phyloP scores from a whole-genome alignment of 208 protist species.

The Crithidia bombi region DNA sequence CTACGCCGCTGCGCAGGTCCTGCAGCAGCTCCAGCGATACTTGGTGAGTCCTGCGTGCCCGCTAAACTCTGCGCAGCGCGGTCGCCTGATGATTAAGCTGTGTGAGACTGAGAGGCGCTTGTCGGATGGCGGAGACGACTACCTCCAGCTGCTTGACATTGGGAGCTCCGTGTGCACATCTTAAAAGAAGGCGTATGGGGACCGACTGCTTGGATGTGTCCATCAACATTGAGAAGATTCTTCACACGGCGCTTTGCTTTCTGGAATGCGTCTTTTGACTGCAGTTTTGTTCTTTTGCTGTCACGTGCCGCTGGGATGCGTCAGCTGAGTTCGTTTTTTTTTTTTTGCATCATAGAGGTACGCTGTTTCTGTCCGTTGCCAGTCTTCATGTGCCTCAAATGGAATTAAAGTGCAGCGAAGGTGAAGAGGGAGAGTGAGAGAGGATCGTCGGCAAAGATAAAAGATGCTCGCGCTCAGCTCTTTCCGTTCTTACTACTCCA shows the following conservation, averaged over 20 bases:
- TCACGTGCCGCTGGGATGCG: no score
- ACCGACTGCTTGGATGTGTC: background rate
- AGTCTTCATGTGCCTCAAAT: no score
- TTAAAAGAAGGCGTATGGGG: conserved; percentile 2
- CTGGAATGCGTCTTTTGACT: background rate
- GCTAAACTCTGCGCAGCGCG: conserved; percentile 67
- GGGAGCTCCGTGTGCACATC: conserved; percentile 50
- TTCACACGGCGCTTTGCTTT: background rate
- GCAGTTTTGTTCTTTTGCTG: background rate
- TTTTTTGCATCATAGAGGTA: no score
- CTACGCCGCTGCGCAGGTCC: conserved; percentile 74
- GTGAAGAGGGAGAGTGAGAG: no score
- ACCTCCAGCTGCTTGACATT: conserved; percentile 87
- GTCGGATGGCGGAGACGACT: conserved; percentile 83
- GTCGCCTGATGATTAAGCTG: conserved; percentile 69
- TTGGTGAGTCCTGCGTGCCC: conserved; percentile 59
- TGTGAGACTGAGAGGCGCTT: conserved; percentile 83
- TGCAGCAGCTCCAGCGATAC: conserved; percentile 81
- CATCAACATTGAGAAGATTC: no score
- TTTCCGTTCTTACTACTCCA: no score
- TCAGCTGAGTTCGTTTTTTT: background rate
- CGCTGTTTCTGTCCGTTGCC: no score
- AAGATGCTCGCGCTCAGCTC: no score
- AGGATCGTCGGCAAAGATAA: no score
- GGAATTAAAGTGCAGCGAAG: no score